Percentiles rank a stretch among this genome's conserved stretches.
phyloP scores from a whole-genome alignment of 768 basidiomycete species.

The Tephrocybe sp. region DNA sequence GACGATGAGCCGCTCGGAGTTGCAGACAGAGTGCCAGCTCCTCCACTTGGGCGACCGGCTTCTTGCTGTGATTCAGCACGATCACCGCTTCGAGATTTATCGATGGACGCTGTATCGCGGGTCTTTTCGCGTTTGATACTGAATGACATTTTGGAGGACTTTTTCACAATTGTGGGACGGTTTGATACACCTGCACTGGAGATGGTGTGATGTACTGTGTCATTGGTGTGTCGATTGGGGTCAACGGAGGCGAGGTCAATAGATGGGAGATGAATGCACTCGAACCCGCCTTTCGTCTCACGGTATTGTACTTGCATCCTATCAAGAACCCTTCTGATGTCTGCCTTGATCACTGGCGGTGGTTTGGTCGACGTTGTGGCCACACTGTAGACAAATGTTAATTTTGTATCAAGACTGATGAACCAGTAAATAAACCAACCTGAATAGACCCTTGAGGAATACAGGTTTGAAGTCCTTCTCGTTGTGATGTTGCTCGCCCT shows the following conservation, averaged over 20 bases:
- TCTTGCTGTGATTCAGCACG: slow-evolving; percentile 11
- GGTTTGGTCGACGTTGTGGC: slow-evolving; percentile 93
- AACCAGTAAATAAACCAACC: slow-evolving; percentile 45
- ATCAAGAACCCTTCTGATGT: slow-evolving; percentile 84
- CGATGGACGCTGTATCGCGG: neutral
- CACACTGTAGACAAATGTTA: slow-evolving; percentile 63
- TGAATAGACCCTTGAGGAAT: slow-evolving; percentile 94
- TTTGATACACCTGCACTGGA: slow-evolving; percentile 30
- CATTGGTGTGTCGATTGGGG: slow-evolving; percentile 24
- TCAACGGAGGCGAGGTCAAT: slow-evolving; percentile 85
- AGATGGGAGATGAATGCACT: slow-evolving; percentile 93
- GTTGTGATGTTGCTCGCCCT: slow-evolving; percentile 44
- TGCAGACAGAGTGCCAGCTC: slow-evolving; percentile 51
- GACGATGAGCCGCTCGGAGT: slow-evolving; percentile 79
- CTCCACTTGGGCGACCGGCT: slow-evolving; percentile 36
- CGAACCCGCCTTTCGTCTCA: slow-evolving; percentile 87
- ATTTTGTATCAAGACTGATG: too few species aligned
- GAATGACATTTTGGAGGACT: slow-evolving; percentile 79
- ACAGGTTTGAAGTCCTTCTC: slow-evolving; percentile 90
- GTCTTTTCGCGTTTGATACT: slow-evolving; percentile 51
- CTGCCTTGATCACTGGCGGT: slow-evolving; percentile 73
- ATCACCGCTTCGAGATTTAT: neutral
- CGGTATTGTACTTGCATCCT: slow-evolving; percentile 95
- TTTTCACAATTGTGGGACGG: slow-evolving; percentile 61
- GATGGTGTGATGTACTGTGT: slow-evolving; percentile 47